Conservation (phyloP, 257 asterid species). For the Euphrasia confusa region DNA sequence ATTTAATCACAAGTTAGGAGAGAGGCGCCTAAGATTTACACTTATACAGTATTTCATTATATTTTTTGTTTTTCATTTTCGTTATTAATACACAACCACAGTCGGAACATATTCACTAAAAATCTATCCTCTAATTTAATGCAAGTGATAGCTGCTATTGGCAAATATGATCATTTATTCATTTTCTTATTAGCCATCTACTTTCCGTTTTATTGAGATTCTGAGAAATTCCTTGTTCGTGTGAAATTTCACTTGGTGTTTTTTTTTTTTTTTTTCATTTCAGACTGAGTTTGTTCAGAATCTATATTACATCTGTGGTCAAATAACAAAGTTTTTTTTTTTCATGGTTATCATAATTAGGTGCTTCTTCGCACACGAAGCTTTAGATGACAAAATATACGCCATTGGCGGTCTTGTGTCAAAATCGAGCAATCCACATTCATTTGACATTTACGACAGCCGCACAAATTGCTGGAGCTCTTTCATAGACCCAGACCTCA, state of each 20-base stretch:
- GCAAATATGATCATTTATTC: background rate
- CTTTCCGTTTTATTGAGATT: background rate
- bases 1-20: background rate
- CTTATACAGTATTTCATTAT: background rate
- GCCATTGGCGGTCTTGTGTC: conserved; percentile 75
- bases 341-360: conserved; percentile 32
- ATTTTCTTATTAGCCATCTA: background rate
- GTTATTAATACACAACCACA: background rate
- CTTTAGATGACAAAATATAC: conserved; percentile 51
- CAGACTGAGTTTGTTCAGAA: background rate
- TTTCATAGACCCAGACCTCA: conserved; percentile 34
- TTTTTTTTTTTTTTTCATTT: background rate
- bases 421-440: conserved; percentile 44
- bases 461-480: conserved; percentile 48
- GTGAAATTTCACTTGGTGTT: background rate
- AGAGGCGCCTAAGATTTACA: background rate
- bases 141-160: background rate
- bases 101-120: background rate
- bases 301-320: background rate
- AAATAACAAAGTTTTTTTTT: background rate
- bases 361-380: conserved; percentile 64
- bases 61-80: background rate
- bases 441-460: conserved; percentile 59
- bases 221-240: too few species aligned
- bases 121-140: background rate